A percentile compares a stretch with the other conserved stretches of the same genome.
These are phyloP conservation scores for Vitis rotundifolia DNA, from an alignment of 164 flowering plant species.

Conservation along the genomic window DNA sequence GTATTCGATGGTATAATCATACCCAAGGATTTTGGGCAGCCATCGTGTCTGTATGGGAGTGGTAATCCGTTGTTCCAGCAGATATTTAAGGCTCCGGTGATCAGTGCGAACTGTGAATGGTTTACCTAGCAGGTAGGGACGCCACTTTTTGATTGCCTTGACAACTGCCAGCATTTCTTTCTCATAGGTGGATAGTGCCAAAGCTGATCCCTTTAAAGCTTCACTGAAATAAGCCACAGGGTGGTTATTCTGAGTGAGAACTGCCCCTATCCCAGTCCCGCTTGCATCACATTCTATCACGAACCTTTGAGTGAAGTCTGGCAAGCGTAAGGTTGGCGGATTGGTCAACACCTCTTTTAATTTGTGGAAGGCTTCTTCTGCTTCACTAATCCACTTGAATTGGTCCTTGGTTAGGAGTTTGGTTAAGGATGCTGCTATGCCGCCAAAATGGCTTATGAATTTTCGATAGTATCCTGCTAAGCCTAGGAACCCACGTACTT, in stretches of 20 bases:
- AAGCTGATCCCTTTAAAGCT: no score
- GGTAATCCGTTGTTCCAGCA: background rate
- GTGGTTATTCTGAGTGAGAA: background rate
- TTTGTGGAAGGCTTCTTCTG: background rate
- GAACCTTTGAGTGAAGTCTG: background rate
- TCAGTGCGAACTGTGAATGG: background rate
- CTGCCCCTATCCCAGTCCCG: background rate
- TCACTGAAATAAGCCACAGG: background rate
- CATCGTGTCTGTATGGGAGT: background rate
- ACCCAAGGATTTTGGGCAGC: background rate
- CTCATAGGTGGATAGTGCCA: no score
- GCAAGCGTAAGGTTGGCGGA: background rate
- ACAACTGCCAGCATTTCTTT: no score
- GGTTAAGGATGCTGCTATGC: background rate
- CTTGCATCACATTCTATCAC: background rate
- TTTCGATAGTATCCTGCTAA: background rate
- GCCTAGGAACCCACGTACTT: background rate
- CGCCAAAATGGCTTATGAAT: background rate
- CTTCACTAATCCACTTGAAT: background rate
- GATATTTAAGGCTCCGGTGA: background rate
- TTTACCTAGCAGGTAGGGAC: background rate
- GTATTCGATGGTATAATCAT: background rate
- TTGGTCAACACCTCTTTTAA: background rate
- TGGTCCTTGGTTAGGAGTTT: background rate
- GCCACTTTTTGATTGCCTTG: background rate